These are phyloP conservation scores for Neoboletus brunneissimus DNA, from an alignment of 768 basidiomycete species.

Conservation along the genomic window DNA sequence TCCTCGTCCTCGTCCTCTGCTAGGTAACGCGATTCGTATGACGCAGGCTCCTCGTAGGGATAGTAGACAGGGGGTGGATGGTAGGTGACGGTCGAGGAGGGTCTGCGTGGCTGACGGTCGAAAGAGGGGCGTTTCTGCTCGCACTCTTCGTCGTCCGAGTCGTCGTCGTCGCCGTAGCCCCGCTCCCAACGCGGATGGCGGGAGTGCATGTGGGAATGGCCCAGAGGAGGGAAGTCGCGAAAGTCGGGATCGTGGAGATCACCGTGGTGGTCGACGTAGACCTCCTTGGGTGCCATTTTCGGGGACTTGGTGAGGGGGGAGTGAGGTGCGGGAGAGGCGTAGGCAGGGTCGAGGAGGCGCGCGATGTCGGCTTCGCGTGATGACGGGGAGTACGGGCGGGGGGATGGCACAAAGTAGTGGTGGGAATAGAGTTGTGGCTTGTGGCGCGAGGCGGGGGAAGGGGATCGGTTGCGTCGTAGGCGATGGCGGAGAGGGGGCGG, in stretches of 20 bases:
- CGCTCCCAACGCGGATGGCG: constrained; percentile 38
- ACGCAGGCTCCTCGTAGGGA: constrained; percentile 30
- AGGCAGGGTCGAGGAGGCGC: constrained; percentile 63
- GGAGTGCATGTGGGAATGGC: constrained; percentile 15
- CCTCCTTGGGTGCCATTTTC: constrained; percentile 24
- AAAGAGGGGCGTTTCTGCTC: constrained; percentile 16
- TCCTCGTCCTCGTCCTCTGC: constrained; percentile 28
- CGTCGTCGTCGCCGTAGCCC: constrained; percentile 28
- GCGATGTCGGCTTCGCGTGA: constrained; percentile 51
- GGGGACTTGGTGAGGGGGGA: constrained; percentile 21
- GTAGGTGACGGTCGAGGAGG: constrained; percentile 24
- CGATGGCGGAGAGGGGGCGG: constrained; percentile 24
- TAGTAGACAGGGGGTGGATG: constrained; percentile 23
- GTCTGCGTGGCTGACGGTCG: constrained; percentile 22
- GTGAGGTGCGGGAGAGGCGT: constrained; percentile 39
- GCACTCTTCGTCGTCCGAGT: constrained; percentile 30
- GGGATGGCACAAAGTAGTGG: not conserved
- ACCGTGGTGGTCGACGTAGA: constrained; percentile 60
- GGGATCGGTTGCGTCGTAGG: constrained; percentile 22
- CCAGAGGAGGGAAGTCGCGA: constrained; percentile 54
- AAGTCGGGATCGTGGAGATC: constrained; percentile 69
- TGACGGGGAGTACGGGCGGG: constrained; percentile 35
- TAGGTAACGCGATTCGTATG: constrained; percentile 28
- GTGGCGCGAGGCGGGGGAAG: constrained; percentile 30
- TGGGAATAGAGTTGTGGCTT: constrained; percentile 4